phyloP scores from a whole-genome alignment of 2,329 filamentous ascomycete genomes.

The Penicillium sp. region DNA sequence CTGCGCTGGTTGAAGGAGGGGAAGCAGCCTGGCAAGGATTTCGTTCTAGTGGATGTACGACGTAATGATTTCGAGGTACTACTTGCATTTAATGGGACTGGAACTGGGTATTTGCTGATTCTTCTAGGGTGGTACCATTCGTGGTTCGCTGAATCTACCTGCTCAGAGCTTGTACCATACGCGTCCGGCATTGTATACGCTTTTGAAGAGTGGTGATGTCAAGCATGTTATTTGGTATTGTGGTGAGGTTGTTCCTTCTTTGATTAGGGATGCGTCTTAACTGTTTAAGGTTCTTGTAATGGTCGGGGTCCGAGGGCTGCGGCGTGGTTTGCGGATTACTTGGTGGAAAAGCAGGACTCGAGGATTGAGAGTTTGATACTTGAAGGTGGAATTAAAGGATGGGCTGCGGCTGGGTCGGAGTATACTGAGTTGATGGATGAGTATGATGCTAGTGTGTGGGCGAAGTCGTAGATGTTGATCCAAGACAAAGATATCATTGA shows the following conservation, averaged over 20 bases:
- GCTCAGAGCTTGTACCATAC: slow-evolving; percentile 40
- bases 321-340: slow-evolving; percentile 53
- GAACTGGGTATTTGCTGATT: not conserved
- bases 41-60: slow-evolving; percentile 47
- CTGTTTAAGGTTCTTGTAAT: slow-evolving; percentile 48
- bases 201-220: slow-evolving; percentile 30
- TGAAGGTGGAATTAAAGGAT: slow-evolving; percentile 53
- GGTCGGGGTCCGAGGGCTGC: slow-evolving; percentile 54
- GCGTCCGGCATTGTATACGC: slow-evolving; percentile 33
- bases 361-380: slow-evolving; percentile 50
- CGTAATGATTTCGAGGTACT: slow-evolving; percentile 47
- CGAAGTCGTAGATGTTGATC: slow-evolving; percentile 5
- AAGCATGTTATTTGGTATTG: slow-evolving; percentile 41
- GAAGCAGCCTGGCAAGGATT: slow-evolving; percentile 29
- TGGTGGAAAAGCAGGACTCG: slow-evolving; percentile 40
- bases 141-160: slow-evolving; percentile 49
- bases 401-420: slow-evolving; percentile 47
- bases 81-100: not conserved
- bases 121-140: slow-evolving; percentile 55
- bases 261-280: not conserved
- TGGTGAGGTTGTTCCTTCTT: slow-evolving; percentile 27
- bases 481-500: no score
- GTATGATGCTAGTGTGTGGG: slow-evolving; percentile 27
- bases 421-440: slow-evolving; percentile 49
- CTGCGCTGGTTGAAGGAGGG: slow-evolving; percentile 36